Base-by-base conservation (phyloP, 805 yeast genomes). In the Candida loeiensis region DNA sequence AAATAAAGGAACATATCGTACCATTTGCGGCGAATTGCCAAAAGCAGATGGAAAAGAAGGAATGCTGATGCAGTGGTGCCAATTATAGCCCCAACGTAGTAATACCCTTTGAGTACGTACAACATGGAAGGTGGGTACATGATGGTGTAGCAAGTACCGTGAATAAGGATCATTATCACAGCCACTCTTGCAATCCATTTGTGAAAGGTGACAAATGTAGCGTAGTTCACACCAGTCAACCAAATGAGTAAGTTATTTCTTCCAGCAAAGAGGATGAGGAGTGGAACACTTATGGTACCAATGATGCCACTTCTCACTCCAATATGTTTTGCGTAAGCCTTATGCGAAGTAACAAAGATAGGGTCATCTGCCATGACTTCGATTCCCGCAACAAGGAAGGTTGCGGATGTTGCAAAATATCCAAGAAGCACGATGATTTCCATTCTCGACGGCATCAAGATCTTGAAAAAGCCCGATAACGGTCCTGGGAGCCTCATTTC, bases 211-310 rank as follows among this genome's bases (percentile, higher is more conserved):
- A 69, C 61, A 49, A 68, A 71, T 1, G 69, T 60, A 21, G 67
- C 58, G 50, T 56, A 71, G 0, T 78, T 58, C 66, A 85, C 71
- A 2, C 90, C 88, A 1, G 89, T 73, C 4, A 80, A 39, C 54
- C 63, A 64, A 45, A 75, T 73, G 50, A 81, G 55, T 35, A 81
- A 56, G 51, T 80, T 81, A 56, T 81, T 81, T 47, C 86, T 61
- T 30, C 84, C 78, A 2, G 85, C 80, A 54, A 80, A 78, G 36
- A 80, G 56, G 26, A 77, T 63, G 34, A 79, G 45, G 32, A 78
- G 56, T 3, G 86, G 86, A 58, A 59, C 71, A 57, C 51, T 47
- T 13, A 69, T 65, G 2, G 69, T 56, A 7, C 53, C 59, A 27
- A 77, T 53, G 19, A 79, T 66, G 3, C 79, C 63, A 0, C 64